Conservation (phyloP, 441 rosid genomes). For the Lepidium campestre region DNA sequence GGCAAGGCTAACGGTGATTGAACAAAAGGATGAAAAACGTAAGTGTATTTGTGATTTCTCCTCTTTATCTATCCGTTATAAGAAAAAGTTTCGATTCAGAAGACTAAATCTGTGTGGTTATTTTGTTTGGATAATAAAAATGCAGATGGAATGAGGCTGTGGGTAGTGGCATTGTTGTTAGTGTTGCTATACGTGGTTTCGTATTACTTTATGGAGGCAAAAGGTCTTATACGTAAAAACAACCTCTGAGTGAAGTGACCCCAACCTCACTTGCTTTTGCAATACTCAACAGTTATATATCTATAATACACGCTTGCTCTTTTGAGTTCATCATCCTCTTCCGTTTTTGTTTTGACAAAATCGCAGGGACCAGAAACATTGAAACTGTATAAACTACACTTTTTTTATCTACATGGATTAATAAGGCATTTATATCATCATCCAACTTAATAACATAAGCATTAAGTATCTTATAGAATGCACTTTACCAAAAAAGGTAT, state of each 20-base stretch:
- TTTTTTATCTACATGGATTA: background rate
- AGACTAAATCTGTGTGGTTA: background rate
- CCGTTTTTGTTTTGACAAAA: background rate
- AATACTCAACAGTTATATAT: too few relatives aligned
- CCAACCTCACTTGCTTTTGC: too few relatives aligned
- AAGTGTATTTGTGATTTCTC: background rate
- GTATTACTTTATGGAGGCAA: constrained; percentile 13
- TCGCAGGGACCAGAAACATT: background rate
- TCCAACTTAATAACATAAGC: background rate
- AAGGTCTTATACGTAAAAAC: constrained; percentile 14
- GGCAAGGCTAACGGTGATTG: constrained; percentile 65
- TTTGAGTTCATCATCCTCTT: too few relatives aligned
- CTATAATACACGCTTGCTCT: too few relatives aligned
- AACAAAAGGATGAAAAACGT: constrained; percentile 25
- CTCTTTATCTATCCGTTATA: background rate
- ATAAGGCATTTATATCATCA: background rate
- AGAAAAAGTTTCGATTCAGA: background rate
- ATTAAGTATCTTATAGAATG: background rate
- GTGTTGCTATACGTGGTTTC: constrained; percentile 20
- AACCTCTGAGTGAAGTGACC: constrained; percentile 5
- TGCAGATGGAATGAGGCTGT: constrained; percentile 19
- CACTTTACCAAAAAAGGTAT: too few relatives aligned
- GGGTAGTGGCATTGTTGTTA: background rate
- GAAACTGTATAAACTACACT: background rate
- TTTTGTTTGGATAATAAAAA: background rate